These are phyloP conservation scores for Apiosordaria backusii DNA, from an alignment of 495 filamentous ascomycete genomes.

Conservation along the genomic window DNA sequence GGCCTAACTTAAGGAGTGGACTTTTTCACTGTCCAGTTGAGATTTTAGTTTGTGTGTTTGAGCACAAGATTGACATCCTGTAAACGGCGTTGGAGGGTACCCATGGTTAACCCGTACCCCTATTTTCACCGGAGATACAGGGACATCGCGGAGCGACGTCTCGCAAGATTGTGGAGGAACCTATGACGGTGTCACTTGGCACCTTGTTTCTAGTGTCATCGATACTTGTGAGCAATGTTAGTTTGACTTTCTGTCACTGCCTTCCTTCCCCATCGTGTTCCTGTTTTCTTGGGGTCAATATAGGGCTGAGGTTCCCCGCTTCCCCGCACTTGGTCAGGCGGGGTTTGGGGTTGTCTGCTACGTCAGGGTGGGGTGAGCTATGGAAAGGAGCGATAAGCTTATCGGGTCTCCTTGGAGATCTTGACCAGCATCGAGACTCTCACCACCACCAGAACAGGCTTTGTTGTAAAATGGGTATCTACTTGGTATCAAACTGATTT, in stretches of 20 bases:
- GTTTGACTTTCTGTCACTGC: not conserved
- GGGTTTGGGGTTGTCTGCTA: not conserved
- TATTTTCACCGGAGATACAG: not conserved
- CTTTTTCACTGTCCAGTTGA: not conserved
- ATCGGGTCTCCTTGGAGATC: not conserved
- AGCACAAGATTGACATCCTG: not conserved
- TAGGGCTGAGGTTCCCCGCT: not conserved
- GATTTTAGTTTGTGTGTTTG: not conserved
- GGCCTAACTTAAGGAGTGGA: not conserved
- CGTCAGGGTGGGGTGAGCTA: not conserved
- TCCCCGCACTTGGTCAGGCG: slow-evolving; percentile 1
- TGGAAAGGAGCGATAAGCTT: too few relatives aligned
- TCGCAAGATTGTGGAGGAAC: not conserved
- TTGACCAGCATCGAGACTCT: not conserved
- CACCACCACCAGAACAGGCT: too few relatives aligned
- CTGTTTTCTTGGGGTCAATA: not conserved
- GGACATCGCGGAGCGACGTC: not conserved
- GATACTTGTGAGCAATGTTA: not conserved
- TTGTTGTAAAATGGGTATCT: too few relatives aligned
- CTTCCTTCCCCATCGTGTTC: not conserved
- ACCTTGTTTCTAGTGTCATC: not conserved
- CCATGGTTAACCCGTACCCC: not conserved
- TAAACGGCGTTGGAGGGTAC: not conserved
- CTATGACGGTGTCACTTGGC: not conserved
- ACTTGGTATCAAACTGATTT: too few relatives aligned